Conservation (phyloP, 2,329 filamentous ascomycete species). For the Fusarium tupiense region DNA sequence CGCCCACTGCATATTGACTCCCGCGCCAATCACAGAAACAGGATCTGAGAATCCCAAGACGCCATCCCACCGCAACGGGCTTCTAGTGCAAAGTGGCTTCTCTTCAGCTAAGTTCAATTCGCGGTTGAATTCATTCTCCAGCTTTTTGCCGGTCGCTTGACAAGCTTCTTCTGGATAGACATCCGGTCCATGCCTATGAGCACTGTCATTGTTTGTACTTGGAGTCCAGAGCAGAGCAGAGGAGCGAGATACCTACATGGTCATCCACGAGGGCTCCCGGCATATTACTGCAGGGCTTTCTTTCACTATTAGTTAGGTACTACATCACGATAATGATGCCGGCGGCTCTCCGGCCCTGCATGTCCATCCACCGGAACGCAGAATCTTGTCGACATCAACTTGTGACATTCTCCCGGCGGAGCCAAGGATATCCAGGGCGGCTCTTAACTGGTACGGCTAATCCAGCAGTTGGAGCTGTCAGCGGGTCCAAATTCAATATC, state of each 20-base stretch:
- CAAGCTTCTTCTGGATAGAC: conserved; percentile 29
- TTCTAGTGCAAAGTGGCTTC: conserved; percentile 30
- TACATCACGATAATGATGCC: conserved; percentile 1
- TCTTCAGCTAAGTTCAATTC: conserved; percentile 31
- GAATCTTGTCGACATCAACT: not conserved
- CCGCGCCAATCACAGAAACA: conserved; percentile 44
- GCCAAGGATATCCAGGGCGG: conserved; percentile 29
- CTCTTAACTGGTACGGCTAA: conserved; percentile 46
- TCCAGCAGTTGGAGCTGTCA: conserved; percentile 21
- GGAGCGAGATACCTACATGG: conserved; percentile 5
- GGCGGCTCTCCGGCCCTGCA: conserved; percentile 34
- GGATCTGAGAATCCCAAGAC: conserved; percentile 27
- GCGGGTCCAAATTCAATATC: conserved; percentile 37
- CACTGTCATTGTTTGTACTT: not conserved
- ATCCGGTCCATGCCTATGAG: conserved; percentile 9
- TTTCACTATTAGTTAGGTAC: not conserved
- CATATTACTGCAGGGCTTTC: conserved; percentile 20
- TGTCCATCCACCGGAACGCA: conserved; percentile 26
- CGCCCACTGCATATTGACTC: conserved; percentile 41
- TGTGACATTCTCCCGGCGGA: conserved; percentile 36
- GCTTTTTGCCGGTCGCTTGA: conserved; percentile 30
- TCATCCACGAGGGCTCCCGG: conserved; percentile 11
- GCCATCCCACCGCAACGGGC: conserved; percentile 37
- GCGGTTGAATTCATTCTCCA: conserved; percentile 29
- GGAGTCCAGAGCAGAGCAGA: not conserved